phyloP scores from a whole-genome alignment of 768 basidiomycete species.

The Cubamyces sp. region DNA sequence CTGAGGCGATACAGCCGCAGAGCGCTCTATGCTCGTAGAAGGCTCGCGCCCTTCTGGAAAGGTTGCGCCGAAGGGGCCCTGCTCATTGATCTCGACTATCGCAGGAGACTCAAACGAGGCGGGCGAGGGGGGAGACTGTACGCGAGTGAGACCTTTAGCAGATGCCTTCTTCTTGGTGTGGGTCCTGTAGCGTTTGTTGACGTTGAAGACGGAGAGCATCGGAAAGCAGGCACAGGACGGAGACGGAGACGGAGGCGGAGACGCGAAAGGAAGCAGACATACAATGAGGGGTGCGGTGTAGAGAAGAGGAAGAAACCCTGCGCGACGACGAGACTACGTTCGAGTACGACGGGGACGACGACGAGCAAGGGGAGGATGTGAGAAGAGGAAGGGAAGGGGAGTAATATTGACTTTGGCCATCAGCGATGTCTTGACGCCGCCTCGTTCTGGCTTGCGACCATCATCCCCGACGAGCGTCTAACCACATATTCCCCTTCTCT shows the following conservation, averaged over 20 bases:
- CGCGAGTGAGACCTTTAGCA: slow-evolving; percentile 23
- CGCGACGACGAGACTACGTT: neutral
- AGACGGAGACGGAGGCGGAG: neutral
- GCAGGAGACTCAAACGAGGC: slow-evolving; percentile 34
- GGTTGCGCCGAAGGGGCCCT: slow-evolving; percentile 16
- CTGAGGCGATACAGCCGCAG: slow-evolving; percentile 23
- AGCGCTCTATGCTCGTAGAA: slow-evolving; percentile 12
- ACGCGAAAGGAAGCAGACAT: slow-evolving; percentile 10
- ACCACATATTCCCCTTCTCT: neutral
- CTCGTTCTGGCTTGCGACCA: slow-evolving; percentile 21
- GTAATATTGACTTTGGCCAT: slow-evolving; percentile 22
- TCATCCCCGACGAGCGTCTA: slow-evolving; percentile 11
- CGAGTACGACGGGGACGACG: slow-evolving; percentile 4
- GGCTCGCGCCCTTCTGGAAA: slow-evolving; percentile 10
- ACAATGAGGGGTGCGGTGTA: neutral
- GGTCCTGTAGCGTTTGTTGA: slow-evolving; percentile 28
- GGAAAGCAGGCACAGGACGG: neutral
- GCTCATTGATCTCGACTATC: slow-evolving; percentile 30
- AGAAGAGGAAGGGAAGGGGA: slow-evolving; percentile 9
- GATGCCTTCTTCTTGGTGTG: slow-evolving; percentile 29
- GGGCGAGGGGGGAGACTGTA: slow-evolving; percentile 32
- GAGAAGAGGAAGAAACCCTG: slow-evolving; percentile 1
- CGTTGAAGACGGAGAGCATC: slow-evolving; percentile 31
- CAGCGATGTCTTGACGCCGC: slow-evolving; percentile 21
- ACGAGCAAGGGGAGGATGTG: slow-evolving; percentile 11